Conservation (phyloP, 148 eudicot genomes). For the Gaultheria prostrata region DNA sequence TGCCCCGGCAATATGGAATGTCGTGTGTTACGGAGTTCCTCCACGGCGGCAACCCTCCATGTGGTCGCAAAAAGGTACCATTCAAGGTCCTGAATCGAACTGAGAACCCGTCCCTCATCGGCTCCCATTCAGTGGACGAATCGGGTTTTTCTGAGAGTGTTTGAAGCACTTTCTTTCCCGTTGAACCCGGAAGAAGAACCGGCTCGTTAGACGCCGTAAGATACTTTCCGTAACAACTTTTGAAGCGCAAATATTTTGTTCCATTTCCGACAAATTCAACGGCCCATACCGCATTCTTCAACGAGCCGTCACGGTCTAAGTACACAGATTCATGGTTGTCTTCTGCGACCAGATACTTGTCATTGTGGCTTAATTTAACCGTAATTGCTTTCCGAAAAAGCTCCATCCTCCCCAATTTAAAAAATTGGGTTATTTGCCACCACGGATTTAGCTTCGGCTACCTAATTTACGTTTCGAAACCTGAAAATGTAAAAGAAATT, state of each 20-base stretch:
- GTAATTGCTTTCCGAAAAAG: conserved; percentile 25
- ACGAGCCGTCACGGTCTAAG: conserved; percentile 18
- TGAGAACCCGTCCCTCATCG: conserved; percentile 26
- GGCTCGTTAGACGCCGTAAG: conserved; percentile 26
- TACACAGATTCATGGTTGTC: conserved; percentile 27
- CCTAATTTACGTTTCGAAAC: neutral
- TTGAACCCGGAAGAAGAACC: conserved; percentile 26
- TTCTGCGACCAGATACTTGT: conserved; percentile 34
- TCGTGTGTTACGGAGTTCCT: conserved; percentile 41
- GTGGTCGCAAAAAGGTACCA: conserved; percentile 27
- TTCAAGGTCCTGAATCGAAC: conserved; percentile 19
- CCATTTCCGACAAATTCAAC: conserved; percentile 23
- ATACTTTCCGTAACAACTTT: conserved; percentile 29
- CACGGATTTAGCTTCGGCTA: neutral
- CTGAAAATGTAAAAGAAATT: neutral
- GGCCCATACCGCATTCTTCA: conserved; percentile 25
- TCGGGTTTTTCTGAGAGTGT: conserved; percentile 1
- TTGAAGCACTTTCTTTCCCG: conserved; percentile 26
- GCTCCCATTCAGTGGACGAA: conserved; percentile 32
- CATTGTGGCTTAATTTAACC: conserved; percentile 31
- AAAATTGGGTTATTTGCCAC: neutral
- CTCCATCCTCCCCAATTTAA: conserved; percentile 10
- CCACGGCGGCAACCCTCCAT: conserved; percentile 37
- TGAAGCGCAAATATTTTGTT: conserved; percentile 24
- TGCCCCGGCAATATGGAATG: conserved; percentile 14